Evolutionary conservation across 23 red algal genomes (phyloP), one percentile per base, ranked within the genome.

Genomic region (Gracilariopsis chorda): DNA sequence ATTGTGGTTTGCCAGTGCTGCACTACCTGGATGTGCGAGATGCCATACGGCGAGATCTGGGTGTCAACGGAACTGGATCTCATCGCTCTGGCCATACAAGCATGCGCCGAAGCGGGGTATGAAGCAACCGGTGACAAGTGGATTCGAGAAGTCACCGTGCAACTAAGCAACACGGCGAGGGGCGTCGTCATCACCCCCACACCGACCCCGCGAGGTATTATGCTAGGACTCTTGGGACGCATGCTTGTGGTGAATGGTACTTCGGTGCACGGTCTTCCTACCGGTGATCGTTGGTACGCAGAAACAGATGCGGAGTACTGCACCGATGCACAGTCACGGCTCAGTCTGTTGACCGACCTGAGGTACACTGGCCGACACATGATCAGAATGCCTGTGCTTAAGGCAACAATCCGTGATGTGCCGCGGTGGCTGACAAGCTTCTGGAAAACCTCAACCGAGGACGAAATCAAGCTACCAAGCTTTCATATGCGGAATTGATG

Each of bases 71-170:
- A 73, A 24, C 19, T 73, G 11, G 67, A 73, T 23, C 67, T 73
- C 37, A 73, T 73, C 32, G 67, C 67, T 23, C 42, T 73, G 24
- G 67, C 67, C 14, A 73, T 73, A 20, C 67, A 73, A 24, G 67
- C 67, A 17, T 33, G 28, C 1, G 67, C 39, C 7, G 67, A 73
- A 46, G 67, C 67, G 2, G 67, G 67, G 20, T 73, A 47, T 16
- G 67, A 73, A 73, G 37, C 67, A 25, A 42, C 47, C 37, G 67
- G 67, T 25, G 67, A 73, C 67, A 73, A 73, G 32, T 73, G 67
- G 67, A 73, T 73, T 73, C 67, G 67, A 73, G 67, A 73, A 73
- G 28, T 73, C 67, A 73, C 67, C 40, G 67, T 73, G 6, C 67
- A 73, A 24, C 20, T 73, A 21, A 27, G 28, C 13, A 1, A 4